phyloP scores from a whole-genome alignment of 495 filamentous ascomycete genomes.

The Staphylotrichum tortipilum region DNA sequence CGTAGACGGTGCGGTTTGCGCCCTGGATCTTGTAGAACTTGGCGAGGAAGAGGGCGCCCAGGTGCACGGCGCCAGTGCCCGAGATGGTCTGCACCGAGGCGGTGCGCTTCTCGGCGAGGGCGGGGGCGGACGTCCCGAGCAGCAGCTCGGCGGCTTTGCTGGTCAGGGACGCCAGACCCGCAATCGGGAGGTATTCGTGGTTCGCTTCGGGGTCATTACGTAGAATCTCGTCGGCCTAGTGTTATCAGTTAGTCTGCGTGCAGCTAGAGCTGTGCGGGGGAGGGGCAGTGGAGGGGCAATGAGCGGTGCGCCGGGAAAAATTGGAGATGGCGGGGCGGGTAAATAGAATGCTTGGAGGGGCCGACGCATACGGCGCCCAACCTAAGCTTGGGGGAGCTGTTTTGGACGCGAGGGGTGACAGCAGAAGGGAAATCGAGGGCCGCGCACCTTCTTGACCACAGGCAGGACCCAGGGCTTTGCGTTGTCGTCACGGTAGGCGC shows the following conservation, averaged over 20 bases:
- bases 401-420: background rate
- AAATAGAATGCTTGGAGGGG: conserved; percentile 7
- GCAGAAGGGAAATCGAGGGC: background rate
- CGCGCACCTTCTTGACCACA: conserved; percentile 83
- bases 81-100: conserved; percentile 74
- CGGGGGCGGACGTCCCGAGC: conserved; percentile 69
- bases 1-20: conserved; percentile 64
- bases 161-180: conserved; percentile 76
- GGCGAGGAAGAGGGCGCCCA: conserved; percentile 79
- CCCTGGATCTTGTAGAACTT: conserved; percentile 64
- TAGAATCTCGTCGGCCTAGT: conserved; percentile 78
- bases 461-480: conserved; percentile 98
- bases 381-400: background rate
- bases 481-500: conserved; percentile 90
- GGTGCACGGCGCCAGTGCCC: conserved; percentile 82
- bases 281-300: background rate
- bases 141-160: conserved; percentile 83
- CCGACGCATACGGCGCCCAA: background rate
- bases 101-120: conserved; percentile 75
- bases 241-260: background rate
- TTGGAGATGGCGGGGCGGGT: conserved; percentile 9
- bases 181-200: conserved; percentile 97
- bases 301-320: background rate
- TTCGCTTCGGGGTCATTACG: conserved; percentile 82
- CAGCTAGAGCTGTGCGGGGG: conserved; percentile 12